Evolutionary conservation across 2,329 filamentous ascomycete species (phyloP).

Genomic region (Colletotrichum kahawae): DNA sequence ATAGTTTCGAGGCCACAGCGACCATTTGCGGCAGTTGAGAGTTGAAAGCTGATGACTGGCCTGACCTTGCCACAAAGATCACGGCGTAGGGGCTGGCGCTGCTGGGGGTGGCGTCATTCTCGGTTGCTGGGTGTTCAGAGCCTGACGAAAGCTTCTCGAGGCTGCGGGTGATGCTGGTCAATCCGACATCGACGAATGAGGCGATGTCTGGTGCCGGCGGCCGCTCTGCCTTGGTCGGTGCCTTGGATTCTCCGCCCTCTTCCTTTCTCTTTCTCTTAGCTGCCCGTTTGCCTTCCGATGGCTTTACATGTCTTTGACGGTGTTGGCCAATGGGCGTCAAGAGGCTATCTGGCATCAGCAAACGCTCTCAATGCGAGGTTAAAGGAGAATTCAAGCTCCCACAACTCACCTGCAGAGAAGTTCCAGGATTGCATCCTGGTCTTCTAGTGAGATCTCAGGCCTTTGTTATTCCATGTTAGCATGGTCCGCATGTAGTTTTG

Average conservation of each 20-base stretch:
- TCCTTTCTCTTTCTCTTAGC: constrained; percentile 56
- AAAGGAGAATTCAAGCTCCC: not conserved
- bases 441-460: constrained; percentile 61
- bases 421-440: constrained; percentile 70
- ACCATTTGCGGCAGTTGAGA: constrained; percentile 65
- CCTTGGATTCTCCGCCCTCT: constrained; percentile 26
- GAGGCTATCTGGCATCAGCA: constrained; percentile 48
- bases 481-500: not conserved
- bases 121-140: constrained; percentile 41
- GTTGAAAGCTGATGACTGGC: constrained; percentile 62
- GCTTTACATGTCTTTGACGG: constrained; percentile 55
- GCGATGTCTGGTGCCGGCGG: constrained; percentile 53
- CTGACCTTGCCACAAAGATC: constrained; percentile 64
- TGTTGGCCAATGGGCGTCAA: constrained; percentile 68
- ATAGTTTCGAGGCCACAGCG: constrained; percentile 50
- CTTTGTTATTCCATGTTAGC: constrained; percentile 41
- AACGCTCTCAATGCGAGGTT: not conserved
- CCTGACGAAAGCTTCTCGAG: constrained; percentile 37
- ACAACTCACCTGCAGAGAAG: constrained; percentile 65
- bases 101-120: not conserved
- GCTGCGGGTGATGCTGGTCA: constrained; percentile 66
- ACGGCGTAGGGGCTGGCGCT: constrained; percentile 45
- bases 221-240: constrained; percentile 33
- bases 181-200: constrained; percentile 66
- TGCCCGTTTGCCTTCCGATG: constrained; percentile 66